Evolutionary conservation across 352 stramenopile genomes (phyloP).

Genomic region (Pythium phragmiticola): DNA sequence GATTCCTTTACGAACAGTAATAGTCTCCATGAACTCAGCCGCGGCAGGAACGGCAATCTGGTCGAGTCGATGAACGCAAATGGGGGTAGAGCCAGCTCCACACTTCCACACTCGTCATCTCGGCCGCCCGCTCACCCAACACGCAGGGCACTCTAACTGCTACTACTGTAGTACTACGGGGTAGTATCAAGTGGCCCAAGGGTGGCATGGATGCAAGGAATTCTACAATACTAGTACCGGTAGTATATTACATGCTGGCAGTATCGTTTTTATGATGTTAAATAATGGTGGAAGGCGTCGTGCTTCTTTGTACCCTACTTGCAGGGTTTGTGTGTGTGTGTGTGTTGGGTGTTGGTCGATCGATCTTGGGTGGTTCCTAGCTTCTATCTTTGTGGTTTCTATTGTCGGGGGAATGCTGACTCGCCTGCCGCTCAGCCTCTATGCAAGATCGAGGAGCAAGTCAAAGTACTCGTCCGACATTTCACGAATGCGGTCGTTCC

Average conservation of each 20-base stretch:
- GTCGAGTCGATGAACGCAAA: conserved; percentile 15
- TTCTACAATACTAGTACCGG: too few species aligned
- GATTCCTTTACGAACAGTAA: conserved; percentile 72
- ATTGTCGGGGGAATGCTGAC: neutral
- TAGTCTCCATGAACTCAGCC: conserved; percentile 47
- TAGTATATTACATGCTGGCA: conserved; percentile 24
- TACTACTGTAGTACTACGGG: too few species aligned
- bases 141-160: conserved; percentile 47
- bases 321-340: conserved; percentile 4
- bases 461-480: conserved; percentile 83
- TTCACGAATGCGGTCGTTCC: conserved; percentile 76
- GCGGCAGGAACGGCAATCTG: neutral
- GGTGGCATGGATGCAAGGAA: too few species aligned
- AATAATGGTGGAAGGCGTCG: conserved; percentile 13
- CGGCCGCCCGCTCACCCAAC: conserved; percentile 63
- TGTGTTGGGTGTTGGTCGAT: conserved; percentile 8
- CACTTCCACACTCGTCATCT: conserved; percentile 22
- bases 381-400: conserved; percentile 8
- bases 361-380: conserved; percentile 1
- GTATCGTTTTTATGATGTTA: conserved; percentile 32
- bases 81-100: conserved; percentile 15
- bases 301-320: neutral
- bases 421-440: conserved; percentile 15
- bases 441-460: conserved; percentile 76
- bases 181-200: too few species aligned